These are phyloP conservation scores for Ajuga chamaepitys DNA, from an alignment of 257 asterid species.

Conservation along the genomic window DNA sequence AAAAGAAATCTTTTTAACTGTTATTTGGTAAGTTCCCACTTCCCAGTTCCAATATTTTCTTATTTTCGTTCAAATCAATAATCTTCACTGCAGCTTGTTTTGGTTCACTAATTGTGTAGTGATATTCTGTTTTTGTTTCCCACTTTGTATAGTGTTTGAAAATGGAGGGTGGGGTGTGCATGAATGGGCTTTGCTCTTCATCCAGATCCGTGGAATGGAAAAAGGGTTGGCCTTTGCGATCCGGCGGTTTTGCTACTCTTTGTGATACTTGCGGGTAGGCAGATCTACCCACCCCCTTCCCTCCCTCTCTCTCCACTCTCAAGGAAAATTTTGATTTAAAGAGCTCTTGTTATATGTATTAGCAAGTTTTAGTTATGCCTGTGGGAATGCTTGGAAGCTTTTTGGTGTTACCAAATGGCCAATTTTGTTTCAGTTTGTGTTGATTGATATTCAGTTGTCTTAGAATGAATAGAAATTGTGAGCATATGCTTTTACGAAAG, in stretches of 20 bases:
- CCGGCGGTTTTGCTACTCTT: slow-evolving; percentile 68
- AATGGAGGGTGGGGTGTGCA: slow-evolving; percentile 53
- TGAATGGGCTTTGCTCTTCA: slow-evolving; percentile 64
- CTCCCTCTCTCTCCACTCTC: background rate
- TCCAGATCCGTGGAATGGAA: slow-evolving; percentile 38
- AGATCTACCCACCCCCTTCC: background rate
- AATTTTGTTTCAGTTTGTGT: background rate
- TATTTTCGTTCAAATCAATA: background rate
- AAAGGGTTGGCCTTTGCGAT: slow-evolving; percentile 82
- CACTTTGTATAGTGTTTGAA: slow-evolving; percentile 12
- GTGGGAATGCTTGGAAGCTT: background rate
- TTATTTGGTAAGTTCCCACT: slow-evolving; percentile 24
- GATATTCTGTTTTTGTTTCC: background rate
- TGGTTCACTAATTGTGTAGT: slow-evolving; percentile 6
- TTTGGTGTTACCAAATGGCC: background rate
- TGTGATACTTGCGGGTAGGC: slow-evolving; percentile 73
- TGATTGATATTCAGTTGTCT: slow-evolving; percentile 3
- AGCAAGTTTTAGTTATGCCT: background rate
- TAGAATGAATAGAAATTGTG: background rate
- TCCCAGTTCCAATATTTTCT: slow-evolving; percentile 7
- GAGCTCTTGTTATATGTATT: background rate
- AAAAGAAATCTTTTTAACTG: slow-evolving; percentile 15
- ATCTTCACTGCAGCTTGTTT: slow-evolving; percentile 1
- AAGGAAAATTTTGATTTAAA: background rate
- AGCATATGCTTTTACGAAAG: background rate